Percentiles rank a stretch among this genome's conserved stretches.
These are phyloP conservation scores for Xylaria sp. DNA, from an alignment of 2,329 filamentous ascomycete species.

Conservation along the genomic window DNA sequence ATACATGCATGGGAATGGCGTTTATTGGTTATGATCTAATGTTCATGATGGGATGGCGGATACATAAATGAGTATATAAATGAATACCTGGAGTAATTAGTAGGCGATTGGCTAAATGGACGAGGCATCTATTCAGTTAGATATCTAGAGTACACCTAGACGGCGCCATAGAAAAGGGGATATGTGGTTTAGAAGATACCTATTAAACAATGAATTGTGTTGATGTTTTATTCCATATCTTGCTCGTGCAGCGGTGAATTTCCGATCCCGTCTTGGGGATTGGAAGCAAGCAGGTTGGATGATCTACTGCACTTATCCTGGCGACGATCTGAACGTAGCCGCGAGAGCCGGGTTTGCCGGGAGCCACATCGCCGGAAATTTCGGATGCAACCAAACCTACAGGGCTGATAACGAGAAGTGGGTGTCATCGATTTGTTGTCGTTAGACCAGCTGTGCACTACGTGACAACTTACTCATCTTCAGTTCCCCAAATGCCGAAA, in stretches of 20 bases:
- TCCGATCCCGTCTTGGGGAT: background rate
- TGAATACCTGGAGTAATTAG: background rate
- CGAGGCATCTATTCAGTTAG: slow-evolving; percentile 1
- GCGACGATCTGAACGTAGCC: slow-evolving; percentile 24
- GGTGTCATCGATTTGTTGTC: background rate
- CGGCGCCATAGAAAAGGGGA: slow-evolving; percentile 1
- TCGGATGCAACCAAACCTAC: slow-evolving; percentile 23
- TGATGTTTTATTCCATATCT: background rate
- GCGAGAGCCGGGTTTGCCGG: slow-evolving; percentile 26
- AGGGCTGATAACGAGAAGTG: slow-evolving; percentile 6
- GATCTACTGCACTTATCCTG: slow-evolving; percentile 7
- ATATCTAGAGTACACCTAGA: slow-evolving; percentile 1
- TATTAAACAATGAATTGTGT: slow-evolving; percentile 1
- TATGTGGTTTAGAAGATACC: slow-evolving; percentile 8
- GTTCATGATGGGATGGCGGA: background rate
- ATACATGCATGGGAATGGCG: slow-evolving; percentile 22
- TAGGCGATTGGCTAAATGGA: slow-evolving; percentile 6
- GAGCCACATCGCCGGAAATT: slow-evolving; percentile 30
- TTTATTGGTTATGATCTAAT: slow-evolving; percentile 4
- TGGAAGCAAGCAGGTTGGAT: background rate
- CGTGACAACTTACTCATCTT: background rate
- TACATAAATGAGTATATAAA: background rate
- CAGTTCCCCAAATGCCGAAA: background rate
- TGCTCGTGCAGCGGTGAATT: background rate
- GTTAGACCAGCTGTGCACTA: background rate